Base-by-base conservation (phyloP, 176 grass and related monocot species). In the Oryza glumipatula region DNA sequence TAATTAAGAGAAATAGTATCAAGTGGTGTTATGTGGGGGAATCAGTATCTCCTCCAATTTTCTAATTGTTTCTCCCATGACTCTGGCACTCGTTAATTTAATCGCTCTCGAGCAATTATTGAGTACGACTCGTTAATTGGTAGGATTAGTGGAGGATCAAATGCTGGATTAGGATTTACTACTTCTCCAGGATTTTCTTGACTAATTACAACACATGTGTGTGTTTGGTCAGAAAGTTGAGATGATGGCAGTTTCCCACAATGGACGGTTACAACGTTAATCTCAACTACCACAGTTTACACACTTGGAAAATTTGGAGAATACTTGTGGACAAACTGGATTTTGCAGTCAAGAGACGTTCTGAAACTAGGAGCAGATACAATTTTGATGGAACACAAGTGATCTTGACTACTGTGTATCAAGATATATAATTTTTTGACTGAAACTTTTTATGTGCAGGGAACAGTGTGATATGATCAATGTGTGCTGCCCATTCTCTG, bases 21-120 rank as follows among this genome's bases (percentile, higher is more conserved):
- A 61, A 5, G 58, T 90, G 39, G 79, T 72, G 73, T 72, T 47
- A 78, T 61, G 13, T 67, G 58, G 88, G 88, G 76, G 67, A 67
- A 82, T 78, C 83, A 30, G 73, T 86, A 67, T 74, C 77, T 74
- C 46, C 69, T 12, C 12, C 52, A 32, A 3, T 32, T 32, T 56
- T 6, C 22, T 9, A 63, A 80, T 16, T 35, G 6, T 22, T 68
- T 86, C 78, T 86, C 78, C 78, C 45, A 60, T 58, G 58, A 90
- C 73, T 68, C 58, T 73, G 83, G 58, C 73, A 38, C 83, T 73
- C 9, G 1, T 46, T 82, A 67, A 2, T 67, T 67, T 36, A 78
- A 73, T 86, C 24, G 32, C 71, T 32, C 30, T 32, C 30, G 30
- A 32, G 32, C 54, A 67, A 73, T 66, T 56, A 56, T 83, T 75